Evolutionary conservation across 768 basidiomycete species (phyloP).

Genomic region (Termitomyces sp.): DNA sequence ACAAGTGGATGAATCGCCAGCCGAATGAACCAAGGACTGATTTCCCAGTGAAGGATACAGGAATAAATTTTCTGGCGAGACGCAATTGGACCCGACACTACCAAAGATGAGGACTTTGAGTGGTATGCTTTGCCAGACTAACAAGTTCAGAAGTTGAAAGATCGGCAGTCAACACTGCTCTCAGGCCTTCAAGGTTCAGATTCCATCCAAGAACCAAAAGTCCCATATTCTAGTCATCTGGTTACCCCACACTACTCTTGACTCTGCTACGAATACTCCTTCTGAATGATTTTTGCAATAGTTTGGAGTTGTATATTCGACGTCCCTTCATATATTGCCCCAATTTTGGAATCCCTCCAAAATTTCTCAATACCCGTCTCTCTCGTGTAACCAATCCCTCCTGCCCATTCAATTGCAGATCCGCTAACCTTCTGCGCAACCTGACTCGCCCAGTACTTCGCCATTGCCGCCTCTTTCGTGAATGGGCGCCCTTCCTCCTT

Average conservation of each 20-base stretch:
- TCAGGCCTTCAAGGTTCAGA: not conserved
- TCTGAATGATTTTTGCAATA: constrained; percentile 88
- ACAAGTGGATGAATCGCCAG: too few species aligned
- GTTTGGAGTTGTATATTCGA: constrained; percentile 98
- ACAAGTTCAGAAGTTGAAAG: not conserved
- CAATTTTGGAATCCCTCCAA: constrained; percentile 96
- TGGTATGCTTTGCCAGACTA: not conserved
- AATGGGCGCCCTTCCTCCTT: constrained; percentile 89
- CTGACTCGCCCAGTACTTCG: constrained; percentile 88
- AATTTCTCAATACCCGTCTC: constrained; percentile 96
- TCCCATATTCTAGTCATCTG: not conserved
- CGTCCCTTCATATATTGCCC: constrained; percentile 91
- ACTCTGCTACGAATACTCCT: constrained; percentile 64
- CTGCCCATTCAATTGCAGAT: constrained; percentile 93
- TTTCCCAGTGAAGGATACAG: too few species aligned
- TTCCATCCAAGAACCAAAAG: not conserved
- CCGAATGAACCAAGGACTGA: too few species aligned
- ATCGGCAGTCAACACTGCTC: not conserved
- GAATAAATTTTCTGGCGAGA: too few species aligned
- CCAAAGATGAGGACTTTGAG: not conserved
- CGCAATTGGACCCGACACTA: too few species aligned
- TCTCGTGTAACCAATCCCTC: constrained; percentile 87
- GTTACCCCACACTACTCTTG: not conserved
- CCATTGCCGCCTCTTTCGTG: constrained; percentile 96
- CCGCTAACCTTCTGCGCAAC: constrained; percentile 89